Conservation (phyloP, 2,329 filamentous ascomycete genomes). For the Alternaria arbusti region DNA sequence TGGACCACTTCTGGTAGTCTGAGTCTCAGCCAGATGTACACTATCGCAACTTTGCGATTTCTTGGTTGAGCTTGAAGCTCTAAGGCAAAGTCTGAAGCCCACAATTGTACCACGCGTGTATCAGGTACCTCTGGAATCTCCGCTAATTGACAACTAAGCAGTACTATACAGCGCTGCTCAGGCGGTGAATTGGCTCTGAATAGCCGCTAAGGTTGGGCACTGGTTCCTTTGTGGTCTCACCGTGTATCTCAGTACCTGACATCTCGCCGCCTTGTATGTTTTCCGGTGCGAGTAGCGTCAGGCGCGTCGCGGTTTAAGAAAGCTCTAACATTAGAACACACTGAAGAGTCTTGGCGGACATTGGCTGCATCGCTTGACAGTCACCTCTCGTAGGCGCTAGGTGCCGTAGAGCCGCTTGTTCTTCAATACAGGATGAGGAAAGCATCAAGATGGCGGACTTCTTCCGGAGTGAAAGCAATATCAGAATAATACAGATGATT, state of each 20-base stretch:
- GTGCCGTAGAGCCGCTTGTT: background rate
- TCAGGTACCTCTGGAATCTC: background rate
- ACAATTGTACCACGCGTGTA: background rate
- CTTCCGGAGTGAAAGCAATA: background rate
- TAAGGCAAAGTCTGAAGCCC: constrained; percentile 46
- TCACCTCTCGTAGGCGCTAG: background rate
- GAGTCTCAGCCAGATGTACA: constrained; percentile 46
- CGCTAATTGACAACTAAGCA: constrained; percentile 11
- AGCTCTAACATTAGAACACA: background rate
- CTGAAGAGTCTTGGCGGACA: background rate
- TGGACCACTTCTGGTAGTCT: constrained; percentile 50
- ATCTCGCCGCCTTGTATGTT: background rate
- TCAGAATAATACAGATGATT: background rate
- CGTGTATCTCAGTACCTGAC: background rate
- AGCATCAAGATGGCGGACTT: background rate
- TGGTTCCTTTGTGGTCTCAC: background rate
- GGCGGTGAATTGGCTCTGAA: background rate
- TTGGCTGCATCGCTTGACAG: background rate
- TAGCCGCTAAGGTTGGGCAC: background rate
- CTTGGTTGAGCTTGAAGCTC: constrained; percentile 46
- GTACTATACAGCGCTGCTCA: background rate
- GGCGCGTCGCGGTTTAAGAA: background rate
- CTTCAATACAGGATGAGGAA: background rate
- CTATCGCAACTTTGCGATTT: constrained; percentile 34
- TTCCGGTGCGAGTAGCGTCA: background rate